Conservation (phyloP, 257 asterid species). For the Jacaranda copaia region DNA sequence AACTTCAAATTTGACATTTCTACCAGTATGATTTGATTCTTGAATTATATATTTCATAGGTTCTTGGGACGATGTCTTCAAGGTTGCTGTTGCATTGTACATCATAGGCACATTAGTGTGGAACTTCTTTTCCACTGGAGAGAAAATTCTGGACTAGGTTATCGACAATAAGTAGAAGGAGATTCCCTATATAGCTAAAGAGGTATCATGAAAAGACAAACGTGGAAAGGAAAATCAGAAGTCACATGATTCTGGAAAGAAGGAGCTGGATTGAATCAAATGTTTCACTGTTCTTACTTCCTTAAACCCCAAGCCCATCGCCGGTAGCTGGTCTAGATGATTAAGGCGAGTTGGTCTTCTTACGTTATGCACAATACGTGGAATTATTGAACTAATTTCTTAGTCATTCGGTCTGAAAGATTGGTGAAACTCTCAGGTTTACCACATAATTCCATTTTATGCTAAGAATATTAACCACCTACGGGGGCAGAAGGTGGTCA, state of each 20-base stretch:
- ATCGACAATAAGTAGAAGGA: neutral
- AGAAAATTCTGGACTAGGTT: conserved; percentile 63
- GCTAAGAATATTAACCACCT: conserved; percentile 18
- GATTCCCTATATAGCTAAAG: neutral
- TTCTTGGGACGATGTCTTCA: conserved; percentile 84
- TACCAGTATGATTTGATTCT: conserved; percentile 9
- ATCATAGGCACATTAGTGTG: conserved; percentile 75
- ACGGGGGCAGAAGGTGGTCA: too few species aligned
- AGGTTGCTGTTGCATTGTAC: conserved; percentile 70
- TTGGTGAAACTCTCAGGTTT: neutral
- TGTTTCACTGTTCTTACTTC: neutral
- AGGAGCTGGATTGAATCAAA: neutral
- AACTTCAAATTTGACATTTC: neutral
- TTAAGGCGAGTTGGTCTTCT: too few species aligned
- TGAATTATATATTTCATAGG: conserved; percentile 46
- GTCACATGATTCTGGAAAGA: neutral
- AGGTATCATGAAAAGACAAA: neutral
- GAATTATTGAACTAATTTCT: too few species aligned
- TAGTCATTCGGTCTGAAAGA: too few species aligned
- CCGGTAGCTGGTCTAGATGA: conserved; percentile 18
- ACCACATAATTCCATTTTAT: neutral
- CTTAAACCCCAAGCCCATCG: neutral
- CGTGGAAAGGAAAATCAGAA: neutral
- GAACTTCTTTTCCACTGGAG: conserved; percentile 79
- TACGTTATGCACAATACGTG: too few species aligned